These are phyloP conservation scores for Crithidia acanthocephali DNA, from an alignment of 208 protist species.

Conservation along the genomic window DNA sequence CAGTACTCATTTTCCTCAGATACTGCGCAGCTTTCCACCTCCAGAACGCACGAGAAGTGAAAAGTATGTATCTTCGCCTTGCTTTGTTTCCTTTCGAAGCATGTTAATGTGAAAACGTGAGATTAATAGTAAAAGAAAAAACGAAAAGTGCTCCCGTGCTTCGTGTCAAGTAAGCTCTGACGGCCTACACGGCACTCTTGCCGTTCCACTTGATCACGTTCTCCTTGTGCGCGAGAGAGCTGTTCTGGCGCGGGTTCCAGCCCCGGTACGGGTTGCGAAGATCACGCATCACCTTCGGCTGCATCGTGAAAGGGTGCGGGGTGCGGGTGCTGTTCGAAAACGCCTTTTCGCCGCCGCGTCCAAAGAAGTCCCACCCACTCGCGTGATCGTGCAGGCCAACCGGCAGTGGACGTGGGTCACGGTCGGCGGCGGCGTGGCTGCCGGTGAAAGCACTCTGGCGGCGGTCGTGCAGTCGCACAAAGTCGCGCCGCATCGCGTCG, in stretches of 20 bases:
- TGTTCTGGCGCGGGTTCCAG: conserved; percentile 83
- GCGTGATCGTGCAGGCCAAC: conserved; percentile 84
- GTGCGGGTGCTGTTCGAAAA: conserved; percentile 71
- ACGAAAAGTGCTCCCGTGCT: no score
- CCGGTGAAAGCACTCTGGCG: conserved; percentile 34
- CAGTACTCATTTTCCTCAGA: no score
- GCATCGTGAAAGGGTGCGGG: conserved; percentile 72
- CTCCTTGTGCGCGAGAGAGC: conserved; percentile 78
- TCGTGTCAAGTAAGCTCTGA: no score
- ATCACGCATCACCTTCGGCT: conserved; percentile 87
- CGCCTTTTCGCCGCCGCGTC: conserved; percentile 85
- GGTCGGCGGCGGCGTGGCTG: conserved; percentile 45
- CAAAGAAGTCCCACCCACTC: conserved; percentile 86
- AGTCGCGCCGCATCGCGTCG: conserved; percentile 44
- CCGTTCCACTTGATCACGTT: conserved; percentile 91
- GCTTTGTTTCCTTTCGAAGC: no score
- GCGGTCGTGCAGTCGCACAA: conserved; percentile 29
- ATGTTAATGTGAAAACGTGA: conserved; percentile 13
- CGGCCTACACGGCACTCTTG: conserved; percentile 62
- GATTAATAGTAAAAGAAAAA: neutral
- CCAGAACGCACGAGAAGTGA: no score
- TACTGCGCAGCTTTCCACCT: no score
- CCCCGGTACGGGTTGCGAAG: conserved; percentile 77
- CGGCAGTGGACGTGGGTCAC: conserved; percentile 77
- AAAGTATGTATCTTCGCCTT: no score